Conservation (phyloP, 2,329 filamentous ascomycete species). For the Cladorrhinum sp. region DNA sequence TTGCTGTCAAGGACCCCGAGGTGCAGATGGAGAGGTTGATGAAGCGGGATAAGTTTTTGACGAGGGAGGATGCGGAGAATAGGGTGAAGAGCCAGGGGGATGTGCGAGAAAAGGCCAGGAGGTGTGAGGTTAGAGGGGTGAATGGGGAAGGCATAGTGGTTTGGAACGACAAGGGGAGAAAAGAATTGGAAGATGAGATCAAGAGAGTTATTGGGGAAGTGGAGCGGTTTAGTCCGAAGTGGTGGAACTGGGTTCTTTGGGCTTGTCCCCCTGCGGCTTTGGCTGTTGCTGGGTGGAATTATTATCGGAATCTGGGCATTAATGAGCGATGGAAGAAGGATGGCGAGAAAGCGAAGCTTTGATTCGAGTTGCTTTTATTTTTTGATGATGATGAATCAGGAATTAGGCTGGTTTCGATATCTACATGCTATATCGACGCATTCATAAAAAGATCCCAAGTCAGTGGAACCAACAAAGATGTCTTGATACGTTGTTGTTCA, state of each 20-base stretch:
- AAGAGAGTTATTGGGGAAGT: conserved; percentile 63
- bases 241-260: conserved; percentile 77
- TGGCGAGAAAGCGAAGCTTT: no score
- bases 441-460: no score
- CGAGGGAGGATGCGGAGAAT: conserved; percentile 81
- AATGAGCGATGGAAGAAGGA: conserved; percentile 74
- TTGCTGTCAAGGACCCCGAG: conserved; percentile 74
- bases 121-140: conserved; percentile 62
- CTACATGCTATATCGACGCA: no score
- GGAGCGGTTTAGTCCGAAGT: conserved; percentile 62
- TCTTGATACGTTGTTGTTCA: no score
- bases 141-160: conserved; percentile 70
- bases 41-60: conserved; percentile 73
- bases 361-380: no score
- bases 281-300: conserved; percentile 65
- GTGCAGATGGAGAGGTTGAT: conserved; percentile 80
- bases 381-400: no score
- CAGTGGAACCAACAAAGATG: no score
- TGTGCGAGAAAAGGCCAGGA: conserved; percentile 75
- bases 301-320: conserved; percentile 68
- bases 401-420: no score
- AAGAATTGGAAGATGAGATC: conserved; percentile 67
- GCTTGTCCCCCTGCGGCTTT: conserved; percentile 73
- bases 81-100: conserved; percentile 84
- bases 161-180: conserved; percentile 81